Base-by-base conservation (phyloP, 441 rosid species). In the Populus hybrid region DNA sequence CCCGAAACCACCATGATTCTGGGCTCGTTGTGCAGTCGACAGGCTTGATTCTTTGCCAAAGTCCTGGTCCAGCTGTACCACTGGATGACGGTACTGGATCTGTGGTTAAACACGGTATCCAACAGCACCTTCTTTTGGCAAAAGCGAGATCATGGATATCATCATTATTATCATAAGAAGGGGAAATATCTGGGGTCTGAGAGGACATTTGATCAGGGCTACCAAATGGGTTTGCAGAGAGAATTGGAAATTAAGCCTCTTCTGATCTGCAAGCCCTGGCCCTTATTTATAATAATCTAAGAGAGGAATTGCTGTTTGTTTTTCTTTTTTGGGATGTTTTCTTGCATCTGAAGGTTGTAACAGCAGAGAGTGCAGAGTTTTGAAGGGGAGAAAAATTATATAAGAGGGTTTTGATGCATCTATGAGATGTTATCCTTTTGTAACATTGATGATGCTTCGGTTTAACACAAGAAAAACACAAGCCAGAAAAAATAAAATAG, bases 1-100 rank as follows among this genome's bases (percentile, higher is more conserved):
- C 66, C 66, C 24, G 66, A 61, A 61, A 61, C 66, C 66, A 61
- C 66, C 66, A 61, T 61, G 66, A 61, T 61, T 61, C 66, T 21
- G 6, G 28, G 28, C 9, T 21, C 66, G 28, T 23, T 1, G 66
- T 23, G 66, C 66, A 23, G 14, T 61, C 66, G 11, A 7, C 28
- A 61, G 66, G 66, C 66, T 61, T 61, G 28, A 61, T 61, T 61
- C 66, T 21, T 61, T 61, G 66, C 66, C 66, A 61, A 9, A 61
- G 23, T 4, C 7, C 66, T 21, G 66, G 1, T 21, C 66, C 66
- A 21, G 23, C 24, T 0, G 24, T 23, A 3, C 66, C 24, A 1
- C 66, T 21, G 66, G 28, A 21, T 3, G 66, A 21, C 14, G 66
- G 50, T 40, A 3, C 12, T 21, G 12, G 66, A 23, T 9, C 14